phyloP scores from a whole-genome alignment of 164 flowering plant species.

The Piper betle region DNA sequence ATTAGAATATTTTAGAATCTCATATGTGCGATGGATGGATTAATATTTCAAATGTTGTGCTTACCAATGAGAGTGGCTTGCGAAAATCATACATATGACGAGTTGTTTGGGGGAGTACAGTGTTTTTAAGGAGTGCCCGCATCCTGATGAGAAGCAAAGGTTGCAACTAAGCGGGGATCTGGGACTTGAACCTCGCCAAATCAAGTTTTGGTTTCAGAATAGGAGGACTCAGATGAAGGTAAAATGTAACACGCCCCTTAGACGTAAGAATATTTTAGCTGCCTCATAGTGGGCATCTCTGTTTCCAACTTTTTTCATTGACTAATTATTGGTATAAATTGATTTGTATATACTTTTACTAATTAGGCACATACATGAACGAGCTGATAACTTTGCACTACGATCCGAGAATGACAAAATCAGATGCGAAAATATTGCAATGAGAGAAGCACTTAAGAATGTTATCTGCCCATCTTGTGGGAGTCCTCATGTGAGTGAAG shows the following conservation, averaged over 20 bases:
- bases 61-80: neutral
- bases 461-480: constrained; percentile 79
- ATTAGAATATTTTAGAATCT: too few relatives aligned
- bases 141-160: constrained; percentile 81
- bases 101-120: constrained; percentile 20
- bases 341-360: too few relatives aligned
- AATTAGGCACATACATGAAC: constrained; percentile 62
- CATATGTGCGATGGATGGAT: too few relatives aligned
- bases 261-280: neutral
- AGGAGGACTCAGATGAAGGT: constrained; percentile 86
- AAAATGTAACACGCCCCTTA: neutral
- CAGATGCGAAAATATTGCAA: constrained; percentile 69
- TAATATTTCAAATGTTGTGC: neutral
- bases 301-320: too few relatives aligned
- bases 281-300: neutral
- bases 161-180: constrained; percentile 53
- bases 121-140: constrained; percentile 73
- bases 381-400: constrained; percentile 61
- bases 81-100: neutral
- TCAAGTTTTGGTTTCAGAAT: constrained; percentile 93
- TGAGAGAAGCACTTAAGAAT: constrained; percentile 70
- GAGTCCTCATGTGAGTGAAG: constrained; percentile 51
- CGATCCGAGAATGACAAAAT: constrained; percentile 70
- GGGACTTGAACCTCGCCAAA: constrained; percentile 66
- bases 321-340: neutral